These are phyloP conservation scores for Gnomoniopsis smithogilvyi DNA, from an alignment of 2,329 filamentous ascomycete species.

Conservation along the genomic window DNA sequence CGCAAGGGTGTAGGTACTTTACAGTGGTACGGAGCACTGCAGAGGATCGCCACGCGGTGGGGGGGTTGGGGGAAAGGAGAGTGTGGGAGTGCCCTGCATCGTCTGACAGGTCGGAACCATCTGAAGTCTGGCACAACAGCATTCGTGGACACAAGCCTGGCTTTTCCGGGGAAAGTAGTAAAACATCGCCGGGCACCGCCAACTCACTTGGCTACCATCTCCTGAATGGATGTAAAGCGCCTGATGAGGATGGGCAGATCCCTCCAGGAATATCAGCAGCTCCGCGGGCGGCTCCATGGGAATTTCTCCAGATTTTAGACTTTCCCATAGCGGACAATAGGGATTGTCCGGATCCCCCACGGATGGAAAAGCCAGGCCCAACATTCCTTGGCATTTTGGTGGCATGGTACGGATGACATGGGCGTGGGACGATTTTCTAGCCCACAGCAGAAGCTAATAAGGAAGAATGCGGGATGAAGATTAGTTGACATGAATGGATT, in stretches of 20 bases:
- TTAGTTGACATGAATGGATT: not conserved
- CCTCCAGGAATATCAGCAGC: not conserved
- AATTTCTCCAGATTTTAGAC: not conserved
- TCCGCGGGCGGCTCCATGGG: not conserved
- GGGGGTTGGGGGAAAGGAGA: too few species aligned
- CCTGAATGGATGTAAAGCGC: not conserved
- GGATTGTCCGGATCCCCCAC: constrained; percentile 6
- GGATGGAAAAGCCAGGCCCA: not conserved
- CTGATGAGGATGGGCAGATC: not conserved
- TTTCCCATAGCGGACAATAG: not conserved
- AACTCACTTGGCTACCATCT: not conserved
- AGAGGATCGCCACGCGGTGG: not conserved
- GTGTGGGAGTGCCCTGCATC: not conserved
- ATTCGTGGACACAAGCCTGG: not conserved
- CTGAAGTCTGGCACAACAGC: not conserved
- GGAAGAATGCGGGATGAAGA: not conserved
- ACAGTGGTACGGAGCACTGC: too few species aligned
- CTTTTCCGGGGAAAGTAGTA: not conserved
- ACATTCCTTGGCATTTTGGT: not conserved
- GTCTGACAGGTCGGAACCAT: not conserved
- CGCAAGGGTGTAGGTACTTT: not conserved
- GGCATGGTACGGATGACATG: not conserved
- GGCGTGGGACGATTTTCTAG: not conserved
- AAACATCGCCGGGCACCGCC: not conserved
- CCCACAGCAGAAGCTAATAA: not conserved